phyloP scores from a whole-genome alignment of 805 yeast genomes.

The Kodamaea leandrae region DNA sequence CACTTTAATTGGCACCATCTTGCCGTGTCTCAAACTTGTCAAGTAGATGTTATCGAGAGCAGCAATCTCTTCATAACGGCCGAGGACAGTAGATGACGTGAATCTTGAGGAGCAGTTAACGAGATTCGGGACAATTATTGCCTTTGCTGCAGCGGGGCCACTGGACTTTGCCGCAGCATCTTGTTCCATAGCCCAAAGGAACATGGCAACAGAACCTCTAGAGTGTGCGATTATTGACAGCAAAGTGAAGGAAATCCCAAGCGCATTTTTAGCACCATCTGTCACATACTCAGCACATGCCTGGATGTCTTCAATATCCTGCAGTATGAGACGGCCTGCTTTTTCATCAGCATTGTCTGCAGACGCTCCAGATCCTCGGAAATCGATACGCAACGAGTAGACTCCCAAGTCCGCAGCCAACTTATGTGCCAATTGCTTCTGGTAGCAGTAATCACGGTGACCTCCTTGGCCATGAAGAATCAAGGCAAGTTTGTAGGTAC shows the following conservation, averaged over 20 bases:
- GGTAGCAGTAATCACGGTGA: slow-evolving; percentile 78
- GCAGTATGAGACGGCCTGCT: slow-evolving; percentile 55
- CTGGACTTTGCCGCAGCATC: slow-evolving; percentile 31
- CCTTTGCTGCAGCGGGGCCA: slow-evolving; percentile 21
- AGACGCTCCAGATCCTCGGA: slow-evolving; percentile 82
- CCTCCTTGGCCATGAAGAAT: slow-evolving; percentile 85
- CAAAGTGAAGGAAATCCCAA: slow-evolving; percentile 44
- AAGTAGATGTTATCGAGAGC: slow-evolving; percentile 14
- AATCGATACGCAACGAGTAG: slow-evolving; percentile 74
- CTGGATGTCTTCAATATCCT: slow-evolving; percentile 70
- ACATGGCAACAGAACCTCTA: slow-evolving; percentile 74
- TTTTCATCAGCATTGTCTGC: slow-evolving; percentile 41
- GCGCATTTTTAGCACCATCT: slow-evolving; percentile 30
- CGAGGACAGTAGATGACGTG: slow-evolving; percentile 46
- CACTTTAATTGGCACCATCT: slow-evolving; percentile 39
- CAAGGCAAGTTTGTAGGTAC: slow-evolving; percentile 53
- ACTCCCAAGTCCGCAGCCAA: slow-evolving; percentile 60
- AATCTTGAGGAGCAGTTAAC: slow-evolving; percentile 75
- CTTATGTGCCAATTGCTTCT: slow-evolving; percentile 55
- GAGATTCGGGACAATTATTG: slow-evolving; percentile 56
- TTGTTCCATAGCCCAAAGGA: slow-evolving; percentile 61
- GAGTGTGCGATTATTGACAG: slow-evolving; percentile 74
- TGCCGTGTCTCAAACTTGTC: slow-evolving; percentile 51
- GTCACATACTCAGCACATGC: slow-evolving; percentile 29
- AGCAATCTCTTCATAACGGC: slow-evolving; percentile 30